Evolutionary conservation across 2,329 filamentous ascomycete genomes (phyloP).

Genomic region (Neonectria neomacrospora): DNA sequence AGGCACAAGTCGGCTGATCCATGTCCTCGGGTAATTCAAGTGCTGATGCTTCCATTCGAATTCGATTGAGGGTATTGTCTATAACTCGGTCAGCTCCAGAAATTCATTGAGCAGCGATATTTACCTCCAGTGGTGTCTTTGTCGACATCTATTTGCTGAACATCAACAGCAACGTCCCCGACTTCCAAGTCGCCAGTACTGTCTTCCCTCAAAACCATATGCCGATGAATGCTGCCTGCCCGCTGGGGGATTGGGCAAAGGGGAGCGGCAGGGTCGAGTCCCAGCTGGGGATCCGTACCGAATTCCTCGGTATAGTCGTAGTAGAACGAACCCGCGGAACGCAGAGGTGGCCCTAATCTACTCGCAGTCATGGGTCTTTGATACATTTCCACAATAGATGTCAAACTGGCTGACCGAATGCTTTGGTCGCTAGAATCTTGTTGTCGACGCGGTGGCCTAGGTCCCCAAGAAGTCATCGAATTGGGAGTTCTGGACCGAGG

Average conservation of each 20-base stretch:
- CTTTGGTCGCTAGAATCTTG: conserved; percentile 51
- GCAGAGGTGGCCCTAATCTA: conserved; percentile 43
- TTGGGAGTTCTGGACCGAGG: conserved; percentile 51
- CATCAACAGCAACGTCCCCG: not conserved
- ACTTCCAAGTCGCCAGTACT: conserved; percentile 18
- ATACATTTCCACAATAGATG: conserved; percentile 63
- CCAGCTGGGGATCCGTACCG: conserved; percentile 47
- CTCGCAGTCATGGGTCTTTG: conserved; percentile 44
- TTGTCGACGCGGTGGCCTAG: conserved; percentile 48
- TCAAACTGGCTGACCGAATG: conserved; percentile 59
- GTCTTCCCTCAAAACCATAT: conserved; percentile 45
- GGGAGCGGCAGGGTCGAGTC: conserved; percentile 34
- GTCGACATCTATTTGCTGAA: not conserved
- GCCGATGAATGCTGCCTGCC: conserved; percentile 37
- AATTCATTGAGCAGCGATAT: too few relatives aligned
- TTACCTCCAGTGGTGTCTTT: not conserved
- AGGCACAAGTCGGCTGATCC: not conserved
- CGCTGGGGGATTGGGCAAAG: conserved; percentile 48
- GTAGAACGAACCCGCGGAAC: conserved; percentile 54
- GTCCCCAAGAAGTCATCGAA: conserved; percentile 44
- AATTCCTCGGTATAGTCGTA: conserved; percentile 67
- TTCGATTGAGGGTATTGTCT: not conserved
- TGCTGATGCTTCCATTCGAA: not conserved
- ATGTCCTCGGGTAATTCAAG: not conserved
- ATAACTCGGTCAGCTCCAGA: not conserved